A percentile compares a stretch with the other conserved stretches of the same genome.
Conservation (phyloP, 2,329 filamentous ascomycete species). For the Epichloe typhina region DNA sequence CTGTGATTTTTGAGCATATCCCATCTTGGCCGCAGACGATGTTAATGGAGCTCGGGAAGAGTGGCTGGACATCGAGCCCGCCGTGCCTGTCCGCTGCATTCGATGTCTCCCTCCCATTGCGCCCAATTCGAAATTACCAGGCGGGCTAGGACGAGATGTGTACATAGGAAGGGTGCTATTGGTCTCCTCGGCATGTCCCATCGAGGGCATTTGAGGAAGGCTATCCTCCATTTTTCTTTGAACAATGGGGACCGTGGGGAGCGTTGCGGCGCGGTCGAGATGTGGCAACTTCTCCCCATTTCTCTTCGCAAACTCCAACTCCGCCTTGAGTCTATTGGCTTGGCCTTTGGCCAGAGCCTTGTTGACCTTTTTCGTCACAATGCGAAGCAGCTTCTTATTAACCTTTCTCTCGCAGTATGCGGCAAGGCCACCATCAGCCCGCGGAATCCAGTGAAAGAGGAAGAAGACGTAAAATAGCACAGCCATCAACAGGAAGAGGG, state of each 20-base stretch:
- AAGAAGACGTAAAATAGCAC: conserved; percentile 74
- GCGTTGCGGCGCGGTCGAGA: conserved; percentile 47
- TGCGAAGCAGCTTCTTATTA: conserved; percentile 69
- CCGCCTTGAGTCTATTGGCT: conserved; percentile 40
- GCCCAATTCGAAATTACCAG: conserved; percentile 38
- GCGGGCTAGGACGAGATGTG: conserved; percentile 43
- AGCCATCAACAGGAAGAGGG: conserved; percentile 61
- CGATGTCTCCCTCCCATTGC: conserved; percentile 39
- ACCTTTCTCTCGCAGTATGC: conserved; percentile 88
- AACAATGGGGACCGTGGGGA: conserved; percentile 44
- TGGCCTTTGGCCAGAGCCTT: conserved; percentile 75
- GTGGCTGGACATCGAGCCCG: conserved; percentile 45
- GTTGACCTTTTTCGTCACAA: conserved; percentile 78
- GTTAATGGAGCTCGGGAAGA: conserved; percentile 52
- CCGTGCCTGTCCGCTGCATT: conserved; percentile 36
- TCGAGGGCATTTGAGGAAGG: conserved; percentile 43
- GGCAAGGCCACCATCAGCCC: conserved; percentile 63
- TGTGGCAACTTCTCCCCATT: conserved; percentile 34
- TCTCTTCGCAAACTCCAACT: conserved; percentile 37
- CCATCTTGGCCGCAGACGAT: conserved; percentile 46
- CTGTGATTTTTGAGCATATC: conserved; percentile 26
- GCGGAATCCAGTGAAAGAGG: conserved; percentile 83
- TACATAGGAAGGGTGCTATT: conserved; percentile 51
- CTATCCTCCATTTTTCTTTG: conserved; percentile 27
- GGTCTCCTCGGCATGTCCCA: conserved; percentile 47